Evolutionary conservation across 148 eudicot genomes (phyloP).

Genomic region (Mesembryanthemum crystallinum): DNA sequence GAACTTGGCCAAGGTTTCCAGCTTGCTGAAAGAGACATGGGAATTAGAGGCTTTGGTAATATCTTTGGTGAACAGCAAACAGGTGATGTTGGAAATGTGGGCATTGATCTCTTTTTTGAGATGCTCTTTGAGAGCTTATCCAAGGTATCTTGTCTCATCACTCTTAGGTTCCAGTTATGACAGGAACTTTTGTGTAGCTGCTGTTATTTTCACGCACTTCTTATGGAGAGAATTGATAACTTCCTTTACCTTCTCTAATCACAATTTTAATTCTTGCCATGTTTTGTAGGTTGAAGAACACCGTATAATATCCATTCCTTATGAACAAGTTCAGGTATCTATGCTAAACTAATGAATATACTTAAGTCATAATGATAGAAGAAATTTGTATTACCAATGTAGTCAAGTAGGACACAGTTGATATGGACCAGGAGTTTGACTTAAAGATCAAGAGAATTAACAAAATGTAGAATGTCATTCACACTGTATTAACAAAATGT

Average conservation of each 20-base stretch:
- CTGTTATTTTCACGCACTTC: neutral
- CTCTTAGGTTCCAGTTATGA: neutral
- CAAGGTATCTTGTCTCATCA: conserved; percentile 43
- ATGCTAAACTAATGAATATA: conserved; percentile 4
- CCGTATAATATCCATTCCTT: conserved; percentile 69
- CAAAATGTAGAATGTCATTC: neutral
- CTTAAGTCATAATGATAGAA: neutral
- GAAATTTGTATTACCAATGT: neutral
- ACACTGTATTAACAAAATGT: conserved; percentile 10
- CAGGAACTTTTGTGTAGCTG: neutral
- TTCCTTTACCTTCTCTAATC: neutral
- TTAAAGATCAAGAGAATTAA: neutral
- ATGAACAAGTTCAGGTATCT: conserved; percentile 77
- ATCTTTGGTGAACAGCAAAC: conserved; percentile 99
- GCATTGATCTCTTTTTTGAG: conserved; percentile 90
- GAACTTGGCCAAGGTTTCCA: conserved; percentile 98
- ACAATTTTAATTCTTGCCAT: conserved; percentile 14
- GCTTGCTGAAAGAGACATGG: conserved; percentile 98
- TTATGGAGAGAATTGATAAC: neutral
- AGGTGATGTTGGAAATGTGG: conserved; percentile 96
- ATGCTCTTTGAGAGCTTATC: conserved; percentile 98
- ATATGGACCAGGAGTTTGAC: neutral
- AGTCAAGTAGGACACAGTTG: neutral
- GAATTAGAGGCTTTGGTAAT: conserved; percentile 96
- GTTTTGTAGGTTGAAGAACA: conserved; percentile 82